Percentiles rank a stretch among this genome's conserved stretches.
phyloP scores from a whole-genome alignment of 345 rosid species.

The Xanthoceras sorbifolium region DNA sequence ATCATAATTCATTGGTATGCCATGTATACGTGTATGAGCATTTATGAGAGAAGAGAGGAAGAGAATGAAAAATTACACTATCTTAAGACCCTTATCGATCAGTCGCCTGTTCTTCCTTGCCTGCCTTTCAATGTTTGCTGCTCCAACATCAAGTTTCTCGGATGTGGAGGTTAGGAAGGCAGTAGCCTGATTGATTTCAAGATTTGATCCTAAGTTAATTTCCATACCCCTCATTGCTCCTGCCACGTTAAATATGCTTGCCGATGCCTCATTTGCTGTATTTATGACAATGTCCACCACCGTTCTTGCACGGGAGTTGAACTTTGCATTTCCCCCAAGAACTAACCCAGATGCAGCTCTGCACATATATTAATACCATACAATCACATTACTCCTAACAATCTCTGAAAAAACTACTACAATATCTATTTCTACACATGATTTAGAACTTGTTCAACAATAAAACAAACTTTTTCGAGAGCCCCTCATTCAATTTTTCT shows the following conservation, averaged over 20 bases:
- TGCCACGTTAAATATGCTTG: slow-evolving; percentile 52
- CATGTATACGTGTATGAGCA: background rate
- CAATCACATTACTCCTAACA: background rate
- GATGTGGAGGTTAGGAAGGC: slow-evolving; percentile 52
- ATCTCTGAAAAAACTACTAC: background rate
- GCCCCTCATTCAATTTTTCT: too few relatives aligned
- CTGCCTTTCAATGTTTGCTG: slow-evolving; percentile 41
- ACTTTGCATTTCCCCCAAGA: slow-evolving; percentile 57
- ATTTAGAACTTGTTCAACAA: background rate
- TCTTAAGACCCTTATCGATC: slow-evolving; percentile 51
- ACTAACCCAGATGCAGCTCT: slow-evolving; percentile 61
- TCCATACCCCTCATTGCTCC: slow-evolving; percentile 61
- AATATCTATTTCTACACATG: background rate
- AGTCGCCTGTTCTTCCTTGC: slow-evolving; percentile 54
- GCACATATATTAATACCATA: slow-evolving; percentile 12
- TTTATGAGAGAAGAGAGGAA: background rate
- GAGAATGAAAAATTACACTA: slow-evolving; percentile 39
- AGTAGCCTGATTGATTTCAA: slow-evolving; percentile 25
- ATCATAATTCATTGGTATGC: background rate
- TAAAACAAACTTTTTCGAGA: too few relatives aligned
- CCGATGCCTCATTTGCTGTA: slow-evolving; percentile 59
- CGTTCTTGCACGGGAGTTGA: slow-evolving; percentile 46
- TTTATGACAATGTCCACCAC: slow-evolving; percentile 53
- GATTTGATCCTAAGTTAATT: slow-evolving; percentile 32
- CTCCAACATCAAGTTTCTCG: slow-evolving; percentile 39